phyloP scores from a whole-genome alignment of 2,329 filamentous ascomycete genomes.

The Ophiostoma populinum region DNA sequence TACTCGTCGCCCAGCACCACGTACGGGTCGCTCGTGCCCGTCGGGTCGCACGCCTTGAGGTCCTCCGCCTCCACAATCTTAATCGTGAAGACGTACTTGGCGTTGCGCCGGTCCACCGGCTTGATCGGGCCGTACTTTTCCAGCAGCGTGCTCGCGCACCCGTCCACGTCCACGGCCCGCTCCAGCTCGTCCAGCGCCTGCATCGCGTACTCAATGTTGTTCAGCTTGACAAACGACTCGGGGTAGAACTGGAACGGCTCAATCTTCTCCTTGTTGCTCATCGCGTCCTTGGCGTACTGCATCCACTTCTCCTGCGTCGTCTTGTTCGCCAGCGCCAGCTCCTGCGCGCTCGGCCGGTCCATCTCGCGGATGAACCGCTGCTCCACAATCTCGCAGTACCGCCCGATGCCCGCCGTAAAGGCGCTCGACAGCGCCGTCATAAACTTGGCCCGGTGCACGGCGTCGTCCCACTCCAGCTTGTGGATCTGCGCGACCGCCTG shows the following conservation, averaged over 20 bases:
- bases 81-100: conserved; percentile 94
- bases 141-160: conserved; percentile 66
- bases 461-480: conserved; percentile 79
- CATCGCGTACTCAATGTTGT: conserved; percentile 92
- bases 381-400: conserved; percentile 85
- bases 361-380: conserved; percentile 77
- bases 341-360: conserved; percentile 78
- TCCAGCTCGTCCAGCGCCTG: conserved; percentile 83
- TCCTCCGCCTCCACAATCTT: conserved; percentile 98
- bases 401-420: conserved; percentile 64
- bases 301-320: conserved; percentile 86
- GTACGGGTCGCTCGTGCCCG: conserved; percentile 87
- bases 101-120: conserved; percentile 44
- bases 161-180: conserved; percentile 77
- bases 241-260: conserved; percentile 89
- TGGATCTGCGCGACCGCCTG: conserved; percentile 79
- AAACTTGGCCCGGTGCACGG: conserved; percentile 85
- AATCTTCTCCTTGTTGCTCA: conserved; percentile 78
- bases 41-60: conserved; percentile 92
- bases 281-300: conserved; percentile 83
- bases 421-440: conserved; percentile 86
- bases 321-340: conserved; percentile 60
- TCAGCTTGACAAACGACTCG: conserved; percentile 90
- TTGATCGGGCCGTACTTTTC: conserved; percentile 54
- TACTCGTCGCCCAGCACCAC: conserved; percentile 95